Conservation (phyloP, 768 basidiomycete species). For the Xerocomellus chrysenteron region DNA sequence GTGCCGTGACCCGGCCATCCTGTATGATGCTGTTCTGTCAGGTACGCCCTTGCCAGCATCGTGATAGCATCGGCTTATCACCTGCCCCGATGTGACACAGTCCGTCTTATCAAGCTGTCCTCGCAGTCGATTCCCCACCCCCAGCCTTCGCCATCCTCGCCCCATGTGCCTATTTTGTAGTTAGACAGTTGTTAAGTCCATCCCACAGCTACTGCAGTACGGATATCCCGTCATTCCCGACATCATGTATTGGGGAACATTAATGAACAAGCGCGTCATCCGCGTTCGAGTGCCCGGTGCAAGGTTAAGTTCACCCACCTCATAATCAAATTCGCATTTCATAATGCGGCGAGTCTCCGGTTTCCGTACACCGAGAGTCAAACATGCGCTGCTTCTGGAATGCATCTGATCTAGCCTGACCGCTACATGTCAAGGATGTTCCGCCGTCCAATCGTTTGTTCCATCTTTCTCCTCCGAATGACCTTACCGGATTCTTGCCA, state of each 20-base stretch:
- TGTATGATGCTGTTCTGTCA: slow-evolving; percentile 12
- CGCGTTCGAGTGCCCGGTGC: slow-evolving; percentile 29
- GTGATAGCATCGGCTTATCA: slow-evolving; percentile 24
- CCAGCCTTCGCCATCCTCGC: slow-evolving; percentile 10
- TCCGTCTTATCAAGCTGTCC: slow-evolving; percentile 27
- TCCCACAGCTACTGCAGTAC: slow-evolving; percentile 18
- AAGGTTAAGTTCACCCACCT: slow-evolving; percentile 40
- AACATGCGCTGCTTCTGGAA: slow-evolving; percentile 30
- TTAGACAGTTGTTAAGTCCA: slow-evolving; percentile 23
- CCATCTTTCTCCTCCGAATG: slow-evolving; percentile 55
- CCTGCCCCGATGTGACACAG: slow-evolving; percentile 7
- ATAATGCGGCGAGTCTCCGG: slow-evolving; percentile 34
- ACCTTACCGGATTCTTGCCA: slow-evolving; percentile 44
- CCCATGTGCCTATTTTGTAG: slow-evolving; percentile 24
- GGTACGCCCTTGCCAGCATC: slow-evolving; percentile 28
- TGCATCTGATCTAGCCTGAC: slow-evolving; percentile 26
- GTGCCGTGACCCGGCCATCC: slow-evolving; percentile 60
- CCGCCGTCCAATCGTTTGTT: slow-evolving; percentile 33
- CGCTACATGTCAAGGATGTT: slow-evolving; percentile 23
- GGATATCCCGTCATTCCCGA: slow-evolving; percentile 26
- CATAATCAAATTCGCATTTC: slow-evolving; percentile 45
- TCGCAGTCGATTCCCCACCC: slow-evolving; percentile 10
- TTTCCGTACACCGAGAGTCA: slow-evolving; percentile 29
- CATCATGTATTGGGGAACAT: slow-evolving; percentile 34
- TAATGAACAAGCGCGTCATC: slow-evolving; percentile 35